phyloP scores from a whole-genome alignment of 176 grass and related monocot genomes.

The Stipa capillata region DNA sequence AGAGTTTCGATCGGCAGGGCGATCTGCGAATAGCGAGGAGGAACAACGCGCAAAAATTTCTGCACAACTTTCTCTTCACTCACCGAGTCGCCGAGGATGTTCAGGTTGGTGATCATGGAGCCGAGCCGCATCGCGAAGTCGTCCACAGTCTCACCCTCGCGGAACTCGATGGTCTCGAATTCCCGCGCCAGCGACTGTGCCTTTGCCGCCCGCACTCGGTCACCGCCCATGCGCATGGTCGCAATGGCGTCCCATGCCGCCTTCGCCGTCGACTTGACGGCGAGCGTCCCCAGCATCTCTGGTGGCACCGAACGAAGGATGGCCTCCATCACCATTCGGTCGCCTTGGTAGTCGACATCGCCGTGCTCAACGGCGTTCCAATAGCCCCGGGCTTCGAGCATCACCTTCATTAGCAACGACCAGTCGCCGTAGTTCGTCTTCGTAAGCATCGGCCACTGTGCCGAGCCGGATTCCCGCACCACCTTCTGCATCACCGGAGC shows the following conservation, averaged over 20 bases:
- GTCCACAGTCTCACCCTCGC: not conserved
- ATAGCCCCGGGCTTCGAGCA: not conserved
- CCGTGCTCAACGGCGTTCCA: not conserved
- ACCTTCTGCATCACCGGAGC: not conserved
- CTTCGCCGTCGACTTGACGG: not conserved
- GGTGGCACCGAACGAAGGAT: not conserved
- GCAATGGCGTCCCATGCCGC: not conserved
- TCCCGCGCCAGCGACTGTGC: not conserved
- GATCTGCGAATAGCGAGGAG: no score
- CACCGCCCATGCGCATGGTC: not conserved
- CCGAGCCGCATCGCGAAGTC: not conserved
- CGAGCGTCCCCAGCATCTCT: not conserved
- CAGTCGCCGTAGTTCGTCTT: not conserved
- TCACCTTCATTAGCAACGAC: not conserved
- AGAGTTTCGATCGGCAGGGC: no score
- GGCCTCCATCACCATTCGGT: not conserved
- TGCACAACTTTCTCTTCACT: no score
- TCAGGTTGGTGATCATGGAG: no score
- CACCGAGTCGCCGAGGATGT: no score
- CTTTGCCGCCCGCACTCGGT: not conserved
- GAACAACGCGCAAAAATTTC: not conserved
- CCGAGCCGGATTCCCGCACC: not conserved
- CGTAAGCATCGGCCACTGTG: not conserved
- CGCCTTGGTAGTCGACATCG: not conserved
- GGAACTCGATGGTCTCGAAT: not conserved